Evolutionary conservation across 352 stramenopile genomes (phyloP).

Genomic region (Phytophthora pistaciae): DNA sequence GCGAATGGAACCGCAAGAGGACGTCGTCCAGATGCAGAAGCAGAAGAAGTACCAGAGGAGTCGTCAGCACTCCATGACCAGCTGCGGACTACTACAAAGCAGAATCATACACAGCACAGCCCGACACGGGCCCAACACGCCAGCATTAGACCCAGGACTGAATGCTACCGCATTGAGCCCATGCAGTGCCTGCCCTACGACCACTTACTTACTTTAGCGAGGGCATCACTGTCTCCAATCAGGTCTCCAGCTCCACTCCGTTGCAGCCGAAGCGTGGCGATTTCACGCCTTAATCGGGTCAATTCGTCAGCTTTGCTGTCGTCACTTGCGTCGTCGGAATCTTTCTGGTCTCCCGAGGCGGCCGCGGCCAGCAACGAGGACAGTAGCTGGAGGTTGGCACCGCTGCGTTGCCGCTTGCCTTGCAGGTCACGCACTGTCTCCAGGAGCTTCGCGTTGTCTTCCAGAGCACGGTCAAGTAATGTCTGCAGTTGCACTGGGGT

Average conservation of each 20-base stretch:
- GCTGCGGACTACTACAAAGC: conserved; percentile 44
- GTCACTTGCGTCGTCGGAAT: conserved; percentile 18
- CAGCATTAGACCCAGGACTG: conserved; percentile 37
- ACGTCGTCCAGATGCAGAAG: conserved; percentile 39
- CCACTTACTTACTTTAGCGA: conserved; percentile 52
- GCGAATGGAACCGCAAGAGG: conserved; percentile 41
- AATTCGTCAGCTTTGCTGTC: conserved; percentile 53
- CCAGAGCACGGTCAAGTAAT: conserved; percentile 57
- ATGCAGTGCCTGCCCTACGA: conserved; percentile 34
- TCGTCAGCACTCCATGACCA: conserved; percentile 49
- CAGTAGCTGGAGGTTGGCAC: conserved; percentile 45
- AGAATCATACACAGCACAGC: conserved; percentile 39
- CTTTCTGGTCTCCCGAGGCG: conserved; percentile 17
- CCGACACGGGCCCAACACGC: conserved; percentile 39
- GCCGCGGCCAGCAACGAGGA: conserved; percentile 35
- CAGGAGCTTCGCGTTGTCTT: conserved; percentile 69
- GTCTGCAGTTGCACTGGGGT: conserved; percentile 49
- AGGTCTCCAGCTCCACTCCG: conserved; percentile 24
- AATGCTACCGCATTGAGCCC: conserved; percentile 42
- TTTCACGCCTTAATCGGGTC: conserved; percentile 48
- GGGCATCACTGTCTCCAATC: conserved; percentile 34
- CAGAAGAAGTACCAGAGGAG: conserved; percentile 45
- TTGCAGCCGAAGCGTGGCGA: conserved; percentile 39
- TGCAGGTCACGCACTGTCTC: conserved; percentile 72
- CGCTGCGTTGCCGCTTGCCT: conserved; percentile 55